Conservation (phyloP, 441 rosid species). For the Bruguiera hainesii region DNA sequence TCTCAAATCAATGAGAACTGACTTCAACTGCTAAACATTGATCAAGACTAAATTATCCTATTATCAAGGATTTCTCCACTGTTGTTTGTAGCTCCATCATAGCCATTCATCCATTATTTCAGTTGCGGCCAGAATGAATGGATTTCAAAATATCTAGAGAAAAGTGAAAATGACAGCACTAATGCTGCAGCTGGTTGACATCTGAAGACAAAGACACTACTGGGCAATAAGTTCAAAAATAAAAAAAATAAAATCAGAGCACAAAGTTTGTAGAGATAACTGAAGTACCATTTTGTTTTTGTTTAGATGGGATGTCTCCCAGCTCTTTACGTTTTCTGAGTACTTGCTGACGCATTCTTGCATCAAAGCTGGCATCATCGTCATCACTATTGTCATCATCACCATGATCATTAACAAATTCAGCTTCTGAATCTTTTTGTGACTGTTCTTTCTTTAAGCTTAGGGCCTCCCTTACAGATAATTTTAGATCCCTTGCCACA, state of each 20-base stretch:
- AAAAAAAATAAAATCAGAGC: not conserved
- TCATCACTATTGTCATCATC: conserved; percentile 43
- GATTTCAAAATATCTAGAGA: not conserved
- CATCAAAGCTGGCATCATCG: conserved; percentile 77
- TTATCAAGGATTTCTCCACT: not conserved
- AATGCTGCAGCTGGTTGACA: not conserved
- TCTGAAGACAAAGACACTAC: not conserved
- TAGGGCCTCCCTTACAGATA: conserved; percentile 74
- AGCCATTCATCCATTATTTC: not conserved
- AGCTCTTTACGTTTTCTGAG: conserved; percentile 61
- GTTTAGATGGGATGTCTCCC: conserved; percentile 53
- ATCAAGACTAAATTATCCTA: conserved; percentile 3
- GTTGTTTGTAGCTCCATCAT: not conserved
- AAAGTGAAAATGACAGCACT: not conserved
- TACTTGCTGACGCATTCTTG: conserved; percentile 75
- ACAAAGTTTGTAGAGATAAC: not conserved
- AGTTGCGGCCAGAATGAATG: not conserved
- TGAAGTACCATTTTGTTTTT: conserved; percentile 48
- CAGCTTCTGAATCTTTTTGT: conserved; percentile 39
- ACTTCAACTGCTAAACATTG: not conserved
- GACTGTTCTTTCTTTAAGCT: conserved; percentile 56
- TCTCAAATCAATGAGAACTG: not conserved
- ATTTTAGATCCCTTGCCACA: conserved; percentile 52
- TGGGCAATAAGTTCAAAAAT: not conserved
- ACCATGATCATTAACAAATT: conserved; percentile 32